Percentiles rank a stretch among this genome's conserved stretches.
Evolutionary conservation across 768 basidiomycete species (phyloP).

Genomic region (Tricholoma terreum): DNA sequence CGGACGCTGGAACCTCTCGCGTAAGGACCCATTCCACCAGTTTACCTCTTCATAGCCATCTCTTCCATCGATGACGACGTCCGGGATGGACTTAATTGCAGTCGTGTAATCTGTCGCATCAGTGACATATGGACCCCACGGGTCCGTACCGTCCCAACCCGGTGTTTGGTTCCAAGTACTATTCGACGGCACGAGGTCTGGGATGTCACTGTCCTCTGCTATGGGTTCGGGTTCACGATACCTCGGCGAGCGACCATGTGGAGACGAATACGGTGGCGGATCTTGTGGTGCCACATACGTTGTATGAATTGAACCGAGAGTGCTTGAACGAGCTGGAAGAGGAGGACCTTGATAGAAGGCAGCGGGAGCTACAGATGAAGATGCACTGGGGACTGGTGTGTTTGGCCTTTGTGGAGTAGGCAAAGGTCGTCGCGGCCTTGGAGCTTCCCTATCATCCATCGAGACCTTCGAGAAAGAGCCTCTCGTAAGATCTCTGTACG

Average conservation of each 20-base stretch:
- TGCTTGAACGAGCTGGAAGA: conserved; percentile 36
- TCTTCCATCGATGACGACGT: conserved; percentile 57
- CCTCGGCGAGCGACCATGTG: conserved; percentile 24
- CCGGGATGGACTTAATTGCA: conserved; percentile 19
- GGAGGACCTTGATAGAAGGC: conserved; percentile 41
- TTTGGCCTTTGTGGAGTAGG: conserved; percentile 44
- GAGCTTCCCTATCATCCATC: conserved; percentile 50
- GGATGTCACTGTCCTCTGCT: conserved; percentile 37
- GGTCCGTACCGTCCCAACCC: not conserved
- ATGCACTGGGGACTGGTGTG: conserved; percentile 32
- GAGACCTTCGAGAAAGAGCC: not conserved
- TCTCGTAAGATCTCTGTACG: not conserved
- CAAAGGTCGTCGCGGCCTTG: conserved; percentile 44
- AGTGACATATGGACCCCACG: conserved; percentile 9
- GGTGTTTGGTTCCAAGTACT: conserved; percentile 20
- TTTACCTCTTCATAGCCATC: conserved; percentile 54
- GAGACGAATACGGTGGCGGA: conserved; percentile 35
- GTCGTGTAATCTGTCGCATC: conserved; percentile 19
- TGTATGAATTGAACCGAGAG: conserved; percentile 44
- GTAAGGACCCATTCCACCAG: conserved; percentile 65
- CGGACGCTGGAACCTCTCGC: conserved; percentile 49
- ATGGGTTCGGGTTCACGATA: conserved; percentile 60
- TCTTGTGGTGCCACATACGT: conserved; percentile 33
- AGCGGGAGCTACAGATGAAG: conserved; percentile 30
- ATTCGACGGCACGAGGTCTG: conserved; percentile 28